Base-by-base conservation (phyloP, 179 eudicot genomes). In the Camellia oleifera region DNA sequence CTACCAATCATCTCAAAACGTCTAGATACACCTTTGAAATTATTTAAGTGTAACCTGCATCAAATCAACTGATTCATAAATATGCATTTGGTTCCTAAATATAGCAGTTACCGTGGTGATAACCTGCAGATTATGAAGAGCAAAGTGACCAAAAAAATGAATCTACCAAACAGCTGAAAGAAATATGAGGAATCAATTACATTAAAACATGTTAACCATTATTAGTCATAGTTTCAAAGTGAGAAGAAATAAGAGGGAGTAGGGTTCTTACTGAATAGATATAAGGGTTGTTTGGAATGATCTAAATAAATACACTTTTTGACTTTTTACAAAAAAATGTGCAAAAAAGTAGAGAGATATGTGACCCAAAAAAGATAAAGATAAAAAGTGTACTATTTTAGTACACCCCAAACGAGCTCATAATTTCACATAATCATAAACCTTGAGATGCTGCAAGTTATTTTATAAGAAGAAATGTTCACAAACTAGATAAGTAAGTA, bases 1-100 rank as follows among this genome's bases (percentile, higher is more conserved):
- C 32, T 61, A 56, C 81, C 81, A 54, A 79, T 79, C 76, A 56
- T 79, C 60, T 79, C 81, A 45, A 79, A 79, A 60, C 79, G 81
- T 61, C 81, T 79, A 58, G 56, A 70, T 70, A 79, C 81, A 58
- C 81, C 76, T 58, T 48, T 58, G 56, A 79, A 79, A 54, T 60
- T 79, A 18, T 40, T 69, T 26, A 79, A 70, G 13, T 79, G 81
- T 3, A 60, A 46, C 57, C 13, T n/a, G 56, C 69, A 79, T 14
- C 20, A 13, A 10, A 23, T 69, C 76, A 18, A 79, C 44, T 6
- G 63, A 44, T 42, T 60, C 76, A 44, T 44, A 20, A 58, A 45
- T 50, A n/a, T 42, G 40, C 45, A 23, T 79, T 23, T 69, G 54
- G 46, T 70, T 45, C 9, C 56, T 45, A 60, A 70, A 78, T 65